Percentiles rank a stretch among this genome's conserved stretches.
These are phyloP conservation scores for Dothistroma septosporum DNA, from an alignment of 2,329 filamentous ascomycete genomes.

Conservation along the genomic window DNA sequence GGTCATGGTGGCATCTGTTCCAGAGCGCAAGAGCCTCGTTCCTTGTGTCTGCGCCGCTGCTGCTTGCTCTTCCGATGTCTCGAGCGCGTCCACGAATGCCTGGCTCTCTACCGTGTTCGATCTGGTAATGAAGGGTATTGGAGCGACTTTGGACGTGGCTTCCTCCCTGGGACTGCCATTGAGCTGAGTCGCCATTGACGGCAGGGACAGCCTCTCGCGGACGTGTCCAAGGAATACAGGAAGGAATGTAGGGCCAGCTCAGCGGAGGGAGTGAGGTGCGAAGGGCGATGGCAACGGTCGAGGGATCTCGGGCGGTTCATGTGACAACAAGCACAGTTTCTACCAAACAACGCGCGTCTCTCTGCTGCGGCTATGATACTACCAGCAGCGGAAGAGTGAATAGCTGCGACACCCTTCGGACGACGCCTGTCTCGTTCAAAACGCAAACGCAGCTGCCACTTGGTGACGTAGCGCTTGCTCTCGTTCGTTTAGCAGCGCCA, in stretches of 20 bases:
- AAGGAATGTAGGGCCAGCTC: neutral
- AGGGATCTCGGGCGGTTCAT: neutral
- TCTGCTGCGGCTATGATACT: neutral
- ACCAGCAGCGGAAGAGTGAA: neutral
- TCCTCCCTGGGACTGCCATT: constrained; percentile 5
- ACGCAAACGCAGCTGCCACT: neutral
- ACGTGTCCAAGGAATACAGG: neutral
- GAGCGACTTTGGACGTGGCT: constrained; percentile 7
- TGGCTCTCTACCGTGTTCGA: constrained; percentile 30
- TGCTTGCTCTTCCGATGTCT: constrained; percentile 19
- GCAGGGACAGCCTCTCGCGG: neutral
- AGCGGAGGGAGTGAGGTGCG: neutral
- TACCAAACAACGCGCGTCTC: neutral
- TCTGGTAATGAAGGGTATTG: constrained; percentile 16
- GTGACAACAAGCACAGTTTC: neutral
- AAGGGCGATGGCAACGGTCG: neutral
- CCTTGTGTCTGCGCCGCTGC: constrained; percentile 18
- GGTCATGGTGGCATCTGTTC: constrained; percentile 25
- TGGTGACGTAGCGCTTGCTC: neutral
- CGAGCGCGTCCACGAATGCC: constrained; percentile 31
- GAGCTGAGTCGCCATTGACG: constrained; percentile 7
- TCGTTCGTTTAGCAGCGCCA: neutral
- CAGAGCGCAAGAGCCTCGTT: constrained; percentile 23
- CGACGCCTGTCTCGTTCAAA: neutral
- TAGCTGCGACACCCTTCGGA: neutral